phyloP scores from a whole-genome alignment of 495 filamentous ascomycete genomes.

The Astrothelium subdiscretum region DNA sequence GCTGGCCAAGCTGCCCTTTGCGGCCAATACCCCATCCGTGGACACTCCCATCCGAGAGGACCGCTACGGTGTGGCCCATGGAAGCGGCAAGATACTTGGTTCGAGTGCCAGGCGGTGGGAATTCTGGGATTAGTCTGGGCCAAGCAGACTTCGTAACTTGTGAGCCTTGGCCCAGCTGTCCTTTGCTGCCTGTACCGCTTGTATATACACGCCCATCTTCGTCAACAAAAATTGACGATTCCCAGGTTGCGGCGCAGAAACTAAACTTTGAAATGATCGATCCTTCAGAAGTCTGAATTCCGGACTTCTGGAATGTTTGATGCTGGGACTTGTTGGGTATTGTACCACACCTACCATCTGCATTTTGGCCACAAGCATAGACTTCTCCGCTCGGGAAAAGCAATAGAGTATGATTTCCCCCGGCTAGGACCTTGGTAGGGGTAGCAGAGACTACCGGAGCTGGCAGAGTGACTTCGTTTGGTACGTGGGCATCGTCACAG shows the following conservation, averaged over 20 bases:
- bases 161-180: slow-evolving; percentile 56
- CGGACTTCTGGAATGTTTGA: slow-evolving; percentile 16
- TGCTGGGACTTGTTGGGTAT: slow-evolving; percentile 3
- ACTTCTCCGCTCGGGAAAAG: slow-evolving; percentile 45
- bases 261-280: slow-evolving; percentile 9
- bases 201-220: slow-evolving; percentile 41
- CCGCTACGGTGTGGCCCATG: slow-evolving; percentile 64
- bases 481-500: slow-evolving; percentile 57
- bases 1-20: slow-evolving; percentile 68
- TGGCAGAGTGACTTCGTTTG: slow-evolving; percentile 29
- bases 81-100: slow-evolving; percentile 53
- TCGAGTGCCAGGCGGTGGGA: slow-evolving; percentile 43
- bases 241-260: slow-evolving; percentile 62
- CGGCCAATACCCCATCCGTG: slow-evolving; percentile 83
- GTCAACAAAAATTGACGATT: slow-evolving; percentile 48
- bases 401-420: slow-evolving; percentile 81
- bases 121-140: slow-evolving; percentile 38
- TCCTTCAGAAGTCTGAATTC: slow-evolving; percentile 5
- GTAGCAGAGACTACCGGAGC: not conserved
- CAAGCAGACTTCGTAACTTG: slow-evolving; percentile 9
- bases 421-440: slow-evolving; percentile 44
- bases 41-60: slow-evolving; percentile 61
- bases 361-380: slow-evolving; percentile 51
- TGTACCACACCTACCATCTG: slow-evolving; percentile 42
- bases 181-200: slow-evolving; percentile 54